Base-by-base conservation (phyloP, 805 yeast species). In the Candida germanica region DNA sequence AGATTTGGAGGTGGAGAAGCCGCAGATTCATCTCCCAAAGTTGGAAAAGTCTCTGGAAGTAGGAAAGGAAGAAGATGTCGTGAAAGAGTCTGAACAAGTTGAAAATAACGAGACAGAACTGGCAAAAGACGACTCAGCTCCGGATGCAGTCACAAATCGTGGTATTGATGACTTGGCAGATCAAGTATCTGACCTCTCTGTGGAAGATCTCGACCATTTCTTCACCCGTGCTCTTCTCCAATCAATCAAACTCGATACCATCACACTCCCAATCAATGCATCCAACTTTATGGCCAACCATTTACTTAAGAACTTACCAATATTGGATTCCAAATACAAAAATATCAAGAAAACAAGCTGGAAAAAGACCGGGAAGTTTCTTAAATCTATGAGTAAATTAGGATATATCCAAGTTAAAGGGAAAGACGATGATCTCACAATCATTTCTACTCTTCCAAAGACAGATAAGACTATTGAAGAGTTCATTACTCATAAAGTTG, bases 331-430 rank as follows among this genome's bases (percentile, higher is more conserved):
- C 3, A 56, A 61, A 18, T 59, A 61, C 33, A 73, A 80, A 26
- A 80, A 75, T 46, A 73, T 84, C 40, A 89, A 88, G 58, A 83
- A 79, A 51, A 80, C 96, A 0, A 76, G 88, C 3, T 91, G 95
- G 95, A 88, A 85, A 58, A 91, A 91, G 53, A 78, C 91, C 3
- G 74, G 88, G 10, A 89, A 88, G 56, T 87, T 82, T 51, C 61
- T 91, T 36, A 91, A 87, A 53, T 80, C 84, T 5, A 87, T 89
- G 80, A 96, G 86, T 46, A 91, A 87, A 54, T 69, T 71, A 29
- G 77, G 78, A 1, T 75, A 80, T 37, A 42, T 93, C 15, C 79
- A 78, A 38, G 56, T 81, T 17, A 87, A 88, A 47, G 97, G 95
- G 6, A 85, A 87, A 51, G 93, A 81, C 25, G 96, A 89, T 40